Conservation (phyloP, 1,284 basidiomycete genomes). For the Marasmius sp. region DNA sequence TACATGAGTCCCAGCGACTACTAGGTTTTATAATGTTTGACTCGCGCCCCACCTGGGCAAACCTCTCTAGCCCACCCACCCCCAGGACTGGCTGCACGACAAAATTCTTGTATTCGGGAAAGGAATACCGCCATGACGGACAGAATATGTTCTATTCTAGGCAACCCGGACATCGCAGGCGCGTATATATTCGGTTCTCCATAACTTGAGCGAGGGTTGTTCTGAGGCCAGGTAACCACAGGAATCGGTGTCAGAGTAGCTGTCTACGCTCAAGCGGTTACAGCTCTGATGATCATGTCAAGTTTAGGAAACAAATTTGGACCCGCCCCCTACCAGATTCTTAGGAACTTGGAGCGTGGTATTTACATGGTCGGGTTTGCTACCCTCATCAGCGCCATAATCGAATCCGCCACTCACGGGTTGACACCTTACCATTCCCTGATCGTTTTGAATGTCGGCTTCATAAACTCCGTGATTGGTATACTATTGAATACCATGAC, state of each 20-base stretch:
- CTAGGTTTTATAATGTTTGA: too few species aligned
- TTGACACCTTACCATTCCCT: background rate
- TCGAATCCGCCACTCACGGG: background rate
- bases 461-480: background rate
- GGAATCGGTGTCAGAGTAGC: background rate
- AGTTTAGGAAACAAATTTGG: too few species aligned
- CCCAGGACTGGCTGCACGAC: too few species aligned
- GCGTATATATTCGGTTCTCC: background rate
- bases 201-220: background rate
- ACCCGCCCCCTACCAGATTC: too few species aligned
- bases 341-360: background rate
- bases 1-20: too few species aligned
- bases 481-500: background rate
- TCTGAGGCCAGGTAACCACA: background rate
- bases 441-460: background rate
- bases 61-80: too few species aligned
- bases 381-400: background rate
- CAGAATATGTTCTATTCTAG: background rate
- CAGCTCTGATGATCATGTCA: background rate
- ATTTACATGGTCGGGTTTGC: background rate
- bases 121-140: too few species aligned
- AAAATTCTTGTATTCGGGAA: too few species aligned
- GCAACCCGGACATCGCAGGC: background rate
- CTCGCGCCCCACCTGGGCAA: too few species aligned
- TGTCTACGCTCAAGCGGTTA: background rate